A percentile compares a stretch with the other conserved stretches of the same genome.
Evolutionary conservation across 257 asterid genomes (phyloP).

Genomic region (Scutellaria galericulata): DNA sequence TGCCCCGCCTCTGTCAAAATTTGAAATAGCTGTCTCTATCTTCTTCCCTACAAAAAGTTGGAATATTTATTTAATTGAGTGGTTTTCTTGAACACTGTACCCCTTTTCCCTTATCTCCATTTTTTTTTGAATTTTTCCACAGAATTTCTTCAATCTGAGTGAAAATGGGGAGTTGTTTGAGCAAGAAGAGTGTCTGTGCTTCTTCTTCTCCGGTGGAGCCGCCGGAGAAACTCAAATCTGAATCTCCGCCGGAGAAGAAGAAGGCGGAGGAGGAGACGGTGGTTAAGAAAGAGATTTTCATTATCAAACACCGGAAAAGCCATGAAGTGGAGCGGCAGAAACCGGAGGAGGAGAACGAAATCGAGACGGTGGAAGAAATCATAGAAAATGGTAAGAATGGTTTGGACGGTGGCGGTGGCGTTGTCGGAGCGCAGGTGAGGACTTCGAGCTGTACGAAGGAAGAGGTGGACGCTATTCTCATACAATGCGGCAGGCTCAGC

Average conservation of each 20-base stretch:
- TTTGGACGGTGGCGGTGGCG: slow-evolving; percentile 16
- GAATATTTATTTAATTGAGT: slow-evolving; percentile 45
- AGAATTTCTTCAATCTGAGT: slow-evolving; percentile 7
- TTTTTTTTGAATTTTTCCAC: slow-evolving; percentile 11
- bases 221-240: slow-evolving; percentile 47
- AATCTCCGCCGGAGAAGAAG: slow-evolving; percentile 47
- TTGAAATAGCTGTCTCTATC: slow-evolving; percentile 59
- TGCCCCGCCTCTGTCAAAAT: slow-evolving; percentile 51
- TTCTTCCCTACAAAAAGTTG: slow-evolving; percentile 44
- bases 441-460: slow-evolving; percentile 94
- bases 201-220: slow-evolving; percentile 47
- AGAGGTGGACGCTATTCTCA: slow-evolving; percentile 90
- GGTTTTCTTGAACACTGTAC: slow-evolving; percentile 59
- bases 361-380: slow-evolving; percentile 38
- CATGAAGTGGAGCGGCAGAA: slow-evolving; percentile 64
- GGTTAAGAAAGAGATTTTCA: slow-evolving; percentile 73
- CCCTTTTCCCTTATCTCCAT: slow-evolving; percentile 37
- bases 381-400: slow-evolving; percentile 38
- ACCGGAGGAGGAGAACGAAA: slow-evolving; percentile 57
- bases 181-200: slow-evolving; percentile 72
- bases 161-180: slow-evolving; percentile 87
- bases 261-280: slow-evolving; percentile 46
- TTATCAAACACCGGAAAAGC: slow-evolving; percentile 80
- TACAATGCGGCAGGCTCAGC: slow-evolving; percentile 96
- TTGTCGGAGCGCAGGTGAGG: slow-evolving; percentile 65